A percentile compares a stretch with the other conserved stretches of the same genome.
phyloP scores from a whole-genome alignment of 441 rosid species.

The Melastoma candidum region DNA sequence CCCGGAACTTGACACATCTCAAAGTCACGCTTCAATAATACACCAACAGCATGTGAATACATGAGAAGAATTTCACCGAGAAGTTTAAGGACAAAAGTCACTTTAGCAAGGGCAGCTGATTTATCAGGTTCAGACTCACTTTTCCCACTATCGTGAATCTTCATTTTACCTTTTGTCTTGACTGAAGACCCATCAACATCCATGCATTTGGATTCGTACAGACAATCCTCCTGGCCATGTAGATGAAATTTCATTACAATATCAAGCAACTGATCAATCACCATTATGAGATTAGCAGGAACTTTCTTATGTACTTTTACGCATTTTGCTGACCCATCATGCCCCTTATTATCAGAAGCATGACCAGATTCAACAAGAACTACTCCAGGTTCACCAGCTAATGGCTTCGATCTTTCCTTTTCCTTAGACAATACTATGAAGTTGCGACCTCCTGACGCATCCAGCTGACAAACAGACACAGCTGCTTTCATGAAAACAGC shows the following conservation, averaged over 20 bases:
- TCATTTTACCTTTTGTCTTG: slow-evolving; percentile 87
- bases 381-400: slow-evolving; percentile 46
- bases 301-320: slow-evolving; percentile 71
- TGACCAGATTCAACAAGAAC: slow-evolving; percentile 57
- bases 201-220: slow-evolving; percentile 39
- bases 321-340: slow-evolving; percentile 73
- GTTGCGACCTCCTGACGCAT: slow-evolving; percentile 82
- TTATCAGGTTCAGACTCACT: slow-evolving; percentile 60
- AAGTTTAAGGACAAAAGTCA: slow-evolving; percentile 81
- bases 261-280: slow-evolving; percentile 96
- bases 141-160: slow-evolving; percentile 65
- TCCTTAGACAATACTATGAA: slow-evolving; percentile 72
- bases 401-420: slow-evolving; percentile 56
- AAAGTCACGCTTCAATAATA: slow-evolving; percentile 75
- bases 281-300: slow-evolving; percentile 78
- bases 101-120: slow-evolving; percentile 87
- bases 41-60: slow-evolving; percentile 86
- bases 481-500: slow-evolving; percentile 84
- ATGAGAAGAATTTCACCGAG: slow-evolving; percentile 84
- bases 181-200: slow-evolving; percentile 78
- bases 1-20: slow-evolving; percentile 71
- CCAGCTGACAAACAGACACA: slow-evolving; percentile 75
- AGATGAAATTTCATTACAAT: slow-evolving; percentile 64
- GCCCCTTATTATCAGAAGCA: slow-evolving; percentile 62
- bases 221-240: slow-evolving; percentile 46